Base-by-base conservation (phyloP, 2,329 filamentous ascomycete genomes). In the Phyllosticta citrichinensis region DNA sequence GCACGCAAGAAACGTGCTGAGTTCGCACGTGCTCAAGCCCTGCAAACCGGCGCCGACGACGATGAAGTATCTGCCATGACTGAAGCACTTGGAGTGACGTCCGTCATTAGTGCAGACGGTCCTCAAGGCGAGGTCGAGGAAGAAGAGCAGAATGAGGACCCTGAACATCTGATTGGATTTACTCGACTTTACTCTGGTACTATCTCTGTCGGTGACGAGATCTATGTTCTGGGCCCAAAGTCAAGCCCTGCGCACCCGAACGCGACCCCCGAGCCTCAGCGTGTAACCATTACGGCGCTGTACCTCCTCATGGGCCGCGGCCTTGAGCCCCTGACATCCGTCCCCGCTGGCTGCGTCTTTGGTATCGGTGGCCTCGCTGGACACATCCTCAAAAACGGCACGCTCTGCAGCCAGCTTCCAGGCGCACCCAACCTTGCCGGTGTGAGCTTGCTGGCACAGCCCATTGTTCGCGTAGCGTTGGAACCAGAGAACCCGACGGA, bases 281-380 rank as follows among this genome's bases (percentile, higher is more conserved):
- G 92, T 70, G 86, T 96, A 47, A 93, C 85, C 0, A 86, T 99
- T 57, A 92, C 87, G 17, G 89, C 89, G 1, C 79, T 99, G 2
- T 99, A 99, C 74, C 86, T 99, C 71, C 84, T 99, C 59, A 99
- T 99, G 94, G 94, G 94, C 30, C 83, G 93, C 62, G 88, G 88
- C 62, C 79, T 99, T 4, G 93, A 97, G 70, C 82, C 87, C 1
- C 82, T 99, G 0, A 82, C 84, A 17, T 88, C 87, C 0, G 93
- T 97, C 0, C 93, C 93, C 5, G 93, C 94, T 0, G 94, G 94
- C 52, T 92, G 96, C 8, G 88, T 99, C 4, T 97, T 99, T 70
- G 94, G 94, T 24, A 94, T 99, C 60, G 91, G 87, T 33, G 94
- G 94, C 1, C 83, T 99, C 1, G 92, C 94, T 69, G 93, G 92